Evolutionary conservation across 495 filamentous ascomycete genomes (phyloP), one percentile per base, ranked within the genome.

Genomic region (Neurospora sp.): DNA sequence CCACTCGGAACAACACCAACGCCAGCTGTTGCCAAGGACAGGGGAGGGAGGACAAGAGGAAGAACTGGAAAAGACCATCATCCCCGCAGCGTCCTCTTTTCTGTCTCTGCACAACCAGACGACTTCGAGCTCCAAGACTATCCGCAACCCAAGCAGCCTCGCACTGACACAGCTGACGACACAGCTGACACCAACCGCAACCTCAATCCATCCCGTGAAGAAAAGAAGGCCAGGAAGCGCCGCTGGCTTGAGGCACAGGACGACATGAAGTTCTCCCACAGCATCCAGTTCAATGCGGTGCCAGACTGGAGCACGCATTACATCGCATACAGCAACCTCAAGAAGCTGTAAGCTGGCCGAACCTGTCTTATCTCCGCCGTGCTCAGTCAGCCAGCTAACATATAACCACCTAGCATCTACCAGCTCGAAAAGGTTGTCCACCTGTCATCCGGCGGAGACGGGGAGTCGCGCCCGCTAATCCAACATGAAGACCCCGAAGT

Each of bases 221-320:
- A 75, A 10, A 85, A 82, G 78, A 80, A 81, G n/a, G 81, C 80
- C 69, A 81, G 81, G 75, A 88, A 89, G 82, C 83, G 82, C 75
- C 77, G 81, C 69, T 84, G 86, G 84, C 86, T 90, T 59, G 86
- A 87, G 73, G 81, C 88, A 79, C 87, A 84, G 70, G 89, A 90
- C 90, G 93, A 94, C 75, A 99, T 99, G 96, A 98, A 98, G 89
- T 99, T 99, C 86, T 98, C 96, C 69, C 96, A 98, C 80, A 98
- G 96, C 83, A 90, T 99, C 75, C 96, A 99, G 84, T 99, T 99
- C 83, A 99, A 99, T 83, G 94, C 96, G 71, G 96, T 99, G 72
- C 96, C 96, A 27, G 96, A 99, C 80, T 99, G 96, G 96, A 98
- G 94, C 84, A 92, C 90, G 74, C 89, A 97, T 81, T 99, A 99